phyloP scores from a whole-genome alignment of 306 rosid species.

The Trifolium subterraneum region DNA sequence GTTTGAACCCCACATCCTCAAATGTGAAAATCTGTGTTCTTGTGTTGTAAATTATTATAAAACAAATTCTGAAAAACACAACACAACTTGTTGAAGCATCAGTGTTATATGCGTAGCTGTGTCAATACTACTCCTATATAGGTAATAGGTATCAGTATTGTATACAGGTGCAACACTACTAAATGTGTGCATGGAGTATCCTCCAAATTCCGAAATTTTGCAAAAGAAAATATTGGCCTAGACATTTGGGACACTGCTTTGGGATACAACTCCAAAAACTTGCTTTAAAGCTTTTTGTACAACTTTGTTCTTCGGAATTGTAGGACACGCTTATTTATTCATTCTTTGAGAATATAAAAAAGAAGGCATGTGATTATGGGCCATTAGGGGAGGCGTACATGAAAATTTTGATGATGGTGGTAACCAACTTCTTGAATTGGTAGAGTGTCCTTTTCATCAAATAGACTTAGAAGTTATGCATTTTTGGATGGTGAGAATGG shows the following conservation, averaged over 20 bases:
- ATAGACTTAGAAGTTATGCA: not conserved
- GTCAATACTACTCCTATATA: not conserved
- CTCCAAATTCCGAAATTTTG: not conserved
- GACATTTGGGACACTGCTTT: not conserved
- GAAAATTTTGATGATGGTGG: not conserved
- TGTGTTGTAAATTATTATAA: not conserved
- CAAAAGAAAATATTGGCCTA: not conserved
- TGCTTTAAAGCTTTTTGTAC: not conserved
- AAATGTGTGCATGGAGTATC: slow-evolving; percentile 4
- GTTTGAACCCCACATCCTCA: not conserved
- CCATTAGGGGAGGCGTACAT: not conserved
- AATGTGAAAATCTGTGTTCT: slow-evolving; percentile 11
- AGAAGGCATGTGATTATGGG: not conserved
- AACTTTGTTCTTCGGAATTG: not conserved
- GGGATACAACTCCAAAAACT: not conserved
- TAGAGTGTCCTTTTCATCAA: not conserved
- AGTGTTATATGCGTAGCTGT: not conserved
- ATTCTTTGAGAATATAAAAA: slow-evolving; percentile 7
- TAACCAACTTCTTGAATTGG: not conserved
- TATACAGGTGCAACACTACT: not conserved
- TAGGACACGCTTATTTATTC: not conserved
- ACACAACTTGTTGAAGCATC: not conserved
- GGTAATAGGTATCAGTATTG: not conserved
- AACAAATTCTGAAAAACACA: not conserved
- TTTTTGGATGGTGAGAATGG: slow-evolving; percentile 4